Evolutionary conservation across 2,329 filamentous ascomycete species (phyloP), one percentile per base, ranked within the genome.

Genomic region (Colletotrichum abscissum): DNA sequence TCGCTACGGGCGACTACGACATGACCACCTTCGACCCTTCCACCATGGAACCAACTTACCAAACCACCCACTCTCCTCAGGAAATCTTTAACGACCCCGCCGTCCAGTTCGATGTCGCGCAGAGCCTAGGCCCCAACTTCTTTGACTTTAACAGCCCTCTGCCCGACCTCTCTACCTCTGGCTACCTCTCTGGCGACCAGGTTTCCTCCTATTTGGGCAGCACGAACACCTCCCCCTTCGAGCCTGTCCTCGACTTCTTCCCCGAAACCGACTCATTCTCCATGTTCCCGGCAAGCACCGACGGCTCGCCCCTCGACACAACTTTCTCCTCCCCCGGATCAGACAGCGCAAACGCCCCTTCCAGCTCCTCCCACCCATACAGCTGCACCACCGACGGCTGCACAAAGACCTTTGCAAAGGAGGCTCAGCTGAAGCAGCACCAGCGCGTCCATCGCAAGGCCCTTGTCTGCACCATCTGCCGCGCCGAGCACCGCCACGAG

Each of bases 381-480:
- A 59, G 19, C 46, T 75, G 74, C 69, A 64, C 66, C 12, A 62
- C 69, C 49, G 73, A 75, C 63, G 67, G 16, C 69, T 75, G 74
- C 69, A 62, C 63, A 26, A 75, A 75, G 69, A 59, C 74, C 30
- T 75, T 75, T 69, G 69, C 66, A 38, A 75, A 75, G 64, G 73
- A 75, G 55, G 70, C 68, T 30, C 74, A 75, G 70, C 66, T 73
- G 19, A 75, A 75, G 72, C 74, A 76, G 73, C 74, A 76, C 58
- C 74, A 75, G 58, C 74, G 74, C 49, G 74, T 76, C 66, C 74
- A 76, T 69, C 67, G 70, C 49, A 75, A 75, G 69, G 59, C 69
- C 9, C 69, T 76, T n/a, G 60, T 68, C 22, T 76, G 74, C 69
- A 46, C 38, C n/a, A 74, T 75, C 55, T 76, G 74, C 69, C 62